Conservation (phyloP, 2,329 filamentous ascomycete genomes). For the Plectosphaerella sp. region DNA sequence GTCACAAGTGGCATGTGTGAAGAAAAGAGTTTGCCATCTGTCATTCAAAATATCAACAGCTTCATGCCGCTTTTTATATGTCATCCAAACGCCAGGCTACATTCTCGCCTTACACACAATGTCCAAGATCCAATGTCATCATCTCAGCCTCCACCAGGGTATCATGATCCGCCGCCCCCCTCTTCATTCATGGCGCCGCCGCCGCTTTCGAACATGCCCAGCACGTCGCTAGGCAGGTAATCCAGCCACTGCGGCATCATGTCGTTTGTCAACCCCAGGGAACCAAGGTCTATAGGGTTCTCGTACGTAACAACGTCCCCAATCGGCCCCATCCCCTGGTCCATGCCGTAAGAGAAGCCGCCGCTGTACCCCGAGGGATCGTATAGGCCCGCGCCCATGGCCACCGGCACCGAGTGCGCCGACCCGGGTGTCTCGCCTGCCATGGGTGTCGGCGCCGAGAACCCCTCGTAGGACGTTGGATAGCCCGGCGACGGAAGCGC, state of each 20-base stretch:
- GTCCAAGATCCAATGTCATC: background rate
- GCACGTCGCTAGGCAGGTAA: slow-evolving; percentile 63
- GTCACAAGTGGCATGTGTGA: too few species aligned
- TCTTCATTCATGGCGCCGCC: slow-evolving; percentile 3
- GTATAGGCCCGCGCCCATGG: slow-evolving; percentile 1
- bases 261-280: slow-evolving; percentile 56
- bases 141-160: background rate
- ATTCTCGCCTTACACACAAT: background rate
- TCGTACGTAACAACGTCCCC: slow-evolving; percentile 64
- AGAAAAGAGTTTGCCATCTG: too few species aligned
- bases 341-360: slow-evolving; percentile 14
- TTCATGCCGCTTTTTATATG: too few species aligned
- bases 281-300: slow-evolving; percentile 69
- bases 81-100: too few species aligned
- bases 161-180: background rate
- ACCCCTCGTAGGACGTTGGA: background rate
- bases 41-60: too few species aligned
- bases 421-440: background rate
- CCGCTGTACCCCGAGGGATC: slow-evolving; percentile 4
- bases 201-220: slow-evolving; percentile 46
- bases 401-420: background rate
- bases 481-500: background rate
- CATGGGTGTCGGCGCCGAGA: background rate
- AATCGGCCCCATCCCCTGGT: slow-evolving; percentile 16
- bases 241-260: slow-evolving; percentile 70